A percentile compares a stretch with the other conserved stretches of the same genome.
Evolutionary conservation across 306 rosid species (phyloP).

Genomic region (Trifolium subterraneum): DNA sequence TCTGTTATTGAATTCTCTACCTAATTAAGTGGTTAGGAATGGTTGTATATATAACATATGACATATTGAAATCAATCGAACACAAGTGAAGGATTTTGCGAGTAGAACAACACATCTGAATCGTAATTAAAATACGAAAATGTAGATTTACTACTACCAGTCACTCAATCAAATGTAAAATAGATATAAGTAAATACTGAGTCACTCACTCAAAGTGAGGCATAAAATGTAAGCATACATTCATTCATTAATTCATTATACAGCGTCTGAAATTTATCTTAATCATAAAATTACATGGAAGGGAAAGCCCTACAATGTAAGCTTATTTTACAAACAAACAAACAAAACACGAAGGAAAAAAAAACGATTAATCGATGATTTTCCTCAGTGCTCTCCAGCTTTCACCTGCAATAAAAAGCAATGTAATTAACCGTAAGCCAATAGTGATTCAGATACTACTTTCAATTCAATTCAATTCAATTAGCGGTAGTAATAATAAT

Average conservation of each 20-base stretch:
- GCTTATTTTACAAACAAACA: constrained; percentile 25
- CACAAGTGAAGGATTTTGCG: neutral
- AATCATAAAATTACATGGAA: constrained; percentile 16
- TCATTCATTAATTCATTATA: neutral
- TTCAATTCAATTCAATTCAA: no score
- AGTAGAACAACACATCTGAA: neutral
- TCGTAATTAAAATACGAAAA: neutral
- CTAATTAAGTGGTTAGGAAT: neutral
- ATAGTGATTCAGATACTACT: neutral
- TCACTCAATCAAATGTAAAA: neutral
- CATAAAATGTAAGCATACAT: no score
- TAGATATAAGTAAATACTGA: neutral
- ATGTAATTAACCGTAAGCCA: neutral
- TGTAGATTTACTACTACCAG: no score
- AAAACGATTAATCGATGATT: neutral
- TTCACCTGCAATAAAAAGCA: constrained; percentile 49
- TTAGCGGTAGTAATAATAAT: no score
- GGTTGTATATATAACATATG: neutral
- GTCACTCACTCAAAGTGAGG: neutral
- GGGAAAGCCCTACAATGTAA: constrained; percentile 20
- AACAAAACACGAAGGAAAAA: no score
- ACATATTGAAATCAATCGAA: constrained; percentile 1
- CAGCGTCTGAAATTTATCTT: constrained; percentile 16
- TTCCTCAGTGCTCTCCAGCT: constrained; percentile 37
- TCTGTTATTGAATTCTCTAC: neutral